phyloP scores from a whole-genome alignment of 805 yeast species.

The Monosporozyma yasuniensis region DNA sequence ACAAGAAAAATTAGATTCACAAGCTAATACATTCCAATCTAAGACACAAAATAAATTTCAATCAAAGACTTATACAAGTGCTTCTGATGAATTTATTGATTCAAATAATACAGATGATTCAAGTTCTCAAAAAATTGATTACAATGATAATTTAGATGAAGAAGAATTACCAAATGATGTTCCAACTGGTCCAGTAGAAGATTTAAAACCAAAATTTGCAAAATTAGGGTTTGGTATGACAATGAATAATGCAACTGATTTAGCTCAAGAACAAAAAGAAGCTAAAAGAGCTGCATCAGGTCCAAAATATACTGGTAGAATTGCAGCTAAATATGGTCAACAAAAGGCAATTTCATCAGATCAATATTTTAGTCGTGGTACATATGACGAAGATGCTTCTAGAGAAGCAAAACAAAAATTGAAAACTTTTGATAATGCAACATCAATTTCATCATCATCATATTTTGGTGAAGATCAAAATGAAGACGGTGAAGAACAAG shows the following conservation, averaged over 20 bases:
- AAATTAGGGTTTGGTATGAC: constrained; percentile 88
- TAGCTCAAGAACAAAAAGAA: constrained; percentile 34
- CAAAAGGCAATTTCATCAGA: constrained; percentile 96
- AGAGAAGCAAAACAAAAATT: constrained; percentile 76
- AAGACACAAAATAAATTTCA: constrained; percentile 1
- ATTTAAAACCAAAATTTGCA: constrained; percentile 59
- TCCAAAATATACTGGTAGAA: constrained; percentile 64
- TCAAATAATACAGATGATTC: constrained; percentile 1
- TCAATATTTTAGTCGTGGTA: constrained; percentile 83
- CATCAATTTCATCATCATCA: constrained; percentile 82
- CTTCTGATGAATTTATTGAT: constrained; percentile 7
- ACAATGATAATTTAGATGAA: constrained; percentile 11
- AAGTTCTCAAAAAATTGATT: constrained; percentile 11
- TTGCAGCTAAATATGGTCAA: constrained; percentile 66
- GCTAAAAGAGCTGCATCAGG: constrained; percentile 39
- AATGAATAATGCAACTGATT: constrained; percentile 45
- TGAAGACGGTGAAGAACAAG: constrained; percentile 25
- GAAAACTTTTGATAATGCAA: constrained; percentile 75
- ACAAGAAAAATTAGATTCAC: constrained; percentile 61
- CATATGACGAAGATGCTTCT: constrained; percentile 67
- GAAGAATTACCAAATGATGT: constrained; percentile 6
- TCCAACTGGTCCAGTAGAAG: constrained; percentile 15
- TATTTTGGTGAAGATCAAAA: constrained; percentile 83
- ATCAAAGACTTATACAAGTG: constrained; percentile 8
- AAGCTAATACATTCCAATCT: constrained; percentile 8